Conservation (phyloP, 345 rosid species). For the Corchorus olitorius region DNA sequence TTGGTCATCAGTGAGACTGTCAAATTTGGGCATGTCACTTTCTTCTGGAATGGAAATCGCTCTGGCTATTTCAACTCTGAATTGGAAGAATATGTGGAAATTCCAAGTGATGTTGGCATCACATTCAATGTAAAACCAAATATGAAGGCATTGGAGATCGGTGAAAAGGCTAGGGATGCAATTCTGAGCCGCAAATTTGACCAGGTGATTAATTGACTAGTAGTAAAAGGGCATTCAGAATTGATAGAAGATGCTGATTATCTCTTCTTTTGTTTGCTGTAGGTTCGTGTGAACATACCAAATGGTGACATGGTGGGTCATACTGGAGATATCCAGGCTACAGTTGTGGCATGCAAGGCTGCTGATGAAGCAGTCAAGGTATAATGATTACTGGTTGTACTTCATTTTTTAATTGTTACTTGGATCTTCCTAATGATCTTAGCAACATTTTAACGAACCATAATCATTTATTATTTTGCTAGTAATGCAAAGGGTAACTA, state of each 20-base stretch:
- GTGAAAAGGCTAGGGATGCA: conserved; percentile 84
- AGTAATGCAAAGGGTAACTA: background rate
- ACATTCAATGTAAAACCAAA: conserved; percentile 89
- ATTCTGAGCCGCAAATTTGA: conserved; percentile 81
- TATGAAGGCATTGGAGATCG: conserved; percentile 94
- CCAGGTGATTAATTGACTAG: conserved; percentile 54
- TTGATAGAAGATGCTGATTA: background rate
- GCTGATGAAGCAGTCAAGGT: conserved; percentile 95
- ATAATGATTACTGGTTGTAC: background rate
- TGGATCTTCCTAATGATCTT: background rate
- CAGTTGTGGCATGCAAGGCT: conserved; percentile 83
- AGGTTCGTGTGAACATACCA: conserved; percentile 92
- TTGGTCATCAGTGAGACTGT: conserved; percentile 74
- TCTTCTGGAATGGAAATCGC: conserved; percentile 99
- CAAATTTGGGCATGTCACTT: conserved; percentile 95
- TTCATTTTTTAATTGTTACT: conserved; percentile 6
- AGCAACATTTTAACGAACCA: too few relatives aligned
- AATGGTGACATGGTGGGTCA: conserved; percentile 99
- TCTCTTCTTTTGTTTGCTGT: conserved; percentile 9
- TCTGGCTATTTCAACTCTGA: conserved; percentile 79
- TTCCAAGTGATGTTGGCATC: conserved; percentile 93
- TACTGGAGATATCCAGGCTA: conserved; percentile 89
- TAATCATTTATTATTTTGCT: background rate
- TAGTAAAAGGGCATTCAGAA: background rate
- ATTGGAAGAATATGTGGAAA: conserved; percentile 87